Percentiles rank a stretch among this genome's conserved stretches.
Conservation (phyloP, 108 stramenopile genomes). For the Conticribra guillardii region DNA sequence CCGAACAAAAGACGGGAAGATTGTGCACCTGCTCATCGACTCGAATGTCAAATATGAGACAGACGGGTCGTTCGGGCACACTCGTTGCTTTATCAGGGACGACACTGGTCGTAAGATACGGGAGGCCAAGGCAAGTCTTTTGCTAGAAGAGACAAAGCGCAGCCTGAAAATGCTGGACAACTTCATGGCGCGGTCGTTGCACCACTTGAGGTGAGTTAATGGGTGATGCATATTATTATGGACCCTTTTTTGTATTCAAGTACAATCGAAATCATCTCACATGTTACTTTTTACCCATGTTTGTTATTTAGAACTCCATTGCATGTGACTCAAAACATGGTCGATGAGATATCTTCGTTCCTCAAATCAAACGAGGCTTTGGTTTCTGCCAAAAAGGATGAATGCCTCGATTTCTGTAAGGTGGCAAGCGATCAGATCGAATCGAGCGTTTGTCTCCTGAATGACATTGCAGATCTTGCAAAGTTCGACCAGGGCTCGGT, state of each 20-base stretch:
- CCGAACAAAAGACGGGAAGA: slow-evolving; percentile 53
- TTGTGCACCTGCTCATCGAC: slow-evolving; percentile 61
- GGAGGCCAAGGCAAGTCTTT: slow-evolving; percentile 30
- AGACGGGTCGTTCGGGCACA: slow-evolving; percentile 59
- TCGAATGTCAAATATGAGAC: slow-evolving; percentile 54
- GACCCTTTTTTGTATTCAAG: slow-evolving; percentile 40
- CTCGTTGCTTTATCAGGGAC: slow-evolving; percentile 58
- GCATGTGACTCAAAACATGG: too few relatives aligned
- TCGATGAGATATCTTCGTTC: too few relatives aligned
- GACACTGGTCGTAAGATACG: slow-evolving; percentile 53
- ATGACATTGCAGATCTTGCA: too few relatives aligned
- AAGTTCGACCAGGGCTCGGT: too few relatives aligned
- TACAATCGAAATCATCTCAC: background rate
- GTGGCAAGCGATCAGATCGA: too few relatives aligned
- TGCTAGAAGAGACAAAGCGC: slow-evolving; percentile 32
- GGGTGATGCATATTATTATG: too few relatives aligned
- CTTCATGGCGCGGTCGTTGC: slow-evolving; percentile 51
- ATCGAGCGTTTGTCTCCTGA: too few relatives aligned
- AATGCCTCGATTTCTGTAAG: too few relatives aligned
- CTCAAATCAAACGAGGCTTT: too few relatives aligned
- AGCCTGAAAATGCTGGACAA: slow-evolving; percentile 29
- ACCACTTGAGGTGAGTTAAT: slow-evolving; percentile 57
- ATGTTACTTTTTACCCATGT: too few relatives aligned
- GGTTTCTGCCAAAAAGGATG: too few relatives aligned
- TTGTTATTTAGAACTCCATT: too few relatives aligned